phyloP scores from a whole-genome alignment of 2,329 filamentous ascomycete genomes.

The Exutisphaerella laricina region DNA sequence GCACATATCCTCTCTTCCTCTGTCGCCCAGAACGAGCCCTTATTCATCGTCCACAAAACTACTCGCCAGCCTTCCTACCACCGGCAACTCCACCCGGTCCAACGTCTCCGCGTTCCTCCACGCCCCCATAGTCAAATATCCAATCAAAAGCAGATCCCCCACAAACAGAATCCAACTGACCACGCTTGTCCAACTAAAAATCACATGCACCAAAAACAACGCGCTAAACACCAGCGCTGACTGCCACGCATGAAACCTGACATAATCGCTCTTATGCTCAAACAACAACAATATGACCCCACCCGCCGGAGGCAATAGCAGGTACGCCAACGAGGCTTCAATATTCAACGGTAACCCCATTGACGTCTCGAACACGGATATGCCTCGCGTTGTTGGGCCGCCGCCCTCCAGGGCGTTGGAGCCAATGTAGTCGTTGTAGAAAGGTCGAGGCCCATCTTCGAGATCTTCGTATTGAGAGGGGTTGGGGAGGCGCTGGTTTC shows the following conservation, averaged over 20 bases:
- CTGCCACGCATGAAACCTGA: conserved; percentile 97
- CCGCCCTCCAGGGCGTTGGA: conserved; percentile 24
- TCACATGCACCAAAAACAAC: conserved; percentile 69
- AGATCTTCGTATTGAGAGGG: conserved; percentile 31
- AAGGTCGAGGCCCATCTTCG: conserved; percentile 21
- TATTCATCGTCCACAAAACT: conserved; percentile 86
- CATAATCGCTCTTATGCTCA: conserved; percentile 95
- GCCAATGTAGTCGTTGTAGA: conserved; percentile 26
- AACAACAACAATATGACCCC: conserved; percentile 76
- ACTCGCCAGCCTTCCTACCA: conserved; percentile 79
- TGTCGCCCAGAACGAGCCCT: too few relatives aligned
- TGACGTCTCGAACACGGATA: conserved; percentile 79
- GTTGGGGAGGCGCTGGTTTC: conserved; percentile 37
- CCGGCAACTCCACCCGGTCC: conserved; percentile 72
- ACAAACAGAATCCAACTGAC: conserved; percentile 79
- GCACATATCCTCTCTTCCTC: too few relatives aligned
- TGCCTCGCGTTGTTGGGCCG: conserved; percentile 43
- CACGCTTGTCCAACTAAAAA: conserved; percentile 79
- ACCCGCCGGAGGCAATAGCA: conserved; percentile 77
- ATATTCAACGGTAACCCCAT: conserved; percentile 80
- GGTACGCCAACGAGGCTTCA: conserved; percentile 85
- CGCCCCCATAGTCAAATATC: conserved; percentile 68
- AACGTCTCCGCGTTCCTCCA: conserved; percentile 73
- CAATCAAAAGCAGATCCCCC: conserved; percentile 69
- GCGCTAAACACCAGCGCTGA: conserved; percentile 30